Evolutionary conservation across 2,329 filamentous ascomycete species (phyloP).

Genomic region (Sclerotinia spermophila): DNA sequence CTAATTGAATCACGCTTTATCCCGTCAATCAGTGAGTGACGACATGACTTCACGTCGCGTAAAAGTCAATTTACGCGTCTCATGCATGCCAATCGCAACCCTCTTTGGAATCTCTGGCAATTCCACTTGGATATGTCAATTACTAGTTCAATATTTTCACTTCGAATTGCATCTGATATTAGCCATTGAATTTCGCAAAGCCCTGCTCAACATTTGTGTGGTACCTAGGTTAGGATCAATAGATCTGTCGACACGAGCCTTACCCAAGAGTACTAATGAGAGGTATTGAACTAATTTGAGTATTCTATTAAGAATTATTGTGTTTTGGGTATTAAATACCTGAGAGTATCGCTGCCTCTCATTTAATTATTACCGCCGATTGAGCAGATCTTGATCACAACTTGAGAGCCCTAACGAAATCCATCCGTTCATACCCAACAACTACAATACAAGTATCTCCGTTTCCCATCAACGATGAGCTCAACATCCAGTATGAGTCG

Average conservation of each 20-base stretch:
- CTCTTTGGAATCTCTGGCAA: not conserved
- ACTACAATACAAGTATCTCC: not conserved
- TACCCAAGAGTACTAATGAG: no score
- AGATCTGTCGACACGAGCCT: not conserved
- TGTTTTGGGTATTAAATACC: not conserved
- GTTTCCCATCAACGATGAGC: slow-evolving; percentile 13
- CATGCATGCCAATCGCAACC: not conserved
- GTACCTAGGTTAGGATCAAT: not conserved
- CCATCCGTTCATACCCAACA: not conserved
- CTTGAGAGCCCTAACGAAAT: not conserved
- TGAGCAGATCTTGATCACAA: no score
- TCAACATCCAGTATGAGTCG: slow-evolving; percentile 19
- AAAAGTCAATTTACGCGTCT: slow-evolving; percentile 15
- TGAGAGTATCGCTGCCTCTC: not conserved
- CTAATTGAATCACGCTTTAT: not conserved
- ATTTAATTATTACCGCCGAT: not conserved
- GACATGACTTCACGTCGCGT: slow-evolving; percentile 15
- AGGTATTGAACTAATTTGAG: not conserved
- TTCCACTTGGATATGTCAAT: not conserved
- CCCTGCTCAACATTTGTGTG: not conserved
- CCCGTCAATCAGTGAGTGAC: slow-evolving; percentile 12
- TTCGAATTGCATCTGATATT: not conserved
- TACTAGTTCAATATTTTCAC: not conserved
- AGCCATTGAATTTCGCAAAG: not conserved
- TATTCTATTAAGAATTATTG: not conserved